phyloP scores from a whole-genome alignment of 2,329 filamentous ascomycete genomes.

The Phoma herbarum region DNA sequence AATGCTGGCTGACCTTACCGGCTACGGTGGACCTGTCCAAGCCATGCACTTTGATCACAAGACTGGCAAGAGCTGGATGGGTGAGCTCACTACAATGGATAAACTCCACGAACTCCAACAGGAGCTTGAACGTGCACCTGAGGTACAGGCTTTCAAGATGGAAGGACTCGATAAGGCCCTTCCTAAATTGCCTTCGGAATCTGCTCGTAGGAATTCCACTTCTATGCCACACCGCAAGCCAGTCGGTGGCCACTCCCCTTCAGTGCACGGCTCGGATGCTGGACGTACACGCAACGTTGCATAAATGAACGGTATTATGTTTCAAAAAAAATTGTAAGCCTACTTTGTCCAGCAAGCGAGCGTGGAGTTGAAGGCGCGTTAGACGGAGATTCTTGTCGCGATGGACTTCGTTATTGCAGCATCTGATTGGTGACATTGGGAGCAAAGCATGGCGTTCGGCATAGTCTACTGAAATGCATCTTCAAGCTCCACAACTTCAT shows the following conservation, averaged over 20 bases:
- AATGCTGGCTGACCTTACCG: conserved; percentile 47
- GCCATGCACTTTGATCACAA: conserved; percentile 45
- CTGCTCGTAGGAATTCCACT: neutral
- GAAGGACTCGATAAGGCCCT: conserved; percentile 22
- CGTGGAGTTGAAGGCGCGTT: neutral
- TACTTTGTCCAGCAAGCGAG: neutral
- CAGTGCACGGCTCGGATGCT: neutral
- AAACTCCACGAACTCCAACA: conserved; percentile 25
- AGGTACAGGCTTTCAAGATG: conserved; percentile 21
- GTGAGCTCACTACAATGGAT: conserved; percentile 34
- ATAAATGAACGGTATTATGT: neutral
- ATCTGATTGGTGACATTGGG: conserved; percentile 8
- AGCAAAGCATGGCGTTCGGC: conserved; percentile 14
- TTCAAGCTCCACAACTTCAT: neutral
- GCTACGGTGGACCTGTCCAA: conserved; percentile 38
- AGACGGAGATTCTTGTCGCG: neutral
- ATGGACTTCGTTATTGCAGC: neutral
- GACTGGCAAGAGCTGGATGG: conserved; percentile 37
- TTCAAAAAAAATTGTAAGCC: neutral
- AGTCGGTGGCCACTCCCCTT: conserved; percentile 9
- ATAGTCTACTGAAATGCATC: neutral
- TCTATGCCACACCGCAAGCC: conserved; percentile 28
- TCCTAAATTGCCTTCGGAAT: conserved; percentile 20
- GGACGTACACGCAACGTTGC: neutral
- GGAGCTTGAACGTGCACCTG: conserved; percentile 13